phyloP scores from a whole-genome alignment of 2,329 filamentous ascomycete genomes.

The Cryphonectria naterciae region DNA sequence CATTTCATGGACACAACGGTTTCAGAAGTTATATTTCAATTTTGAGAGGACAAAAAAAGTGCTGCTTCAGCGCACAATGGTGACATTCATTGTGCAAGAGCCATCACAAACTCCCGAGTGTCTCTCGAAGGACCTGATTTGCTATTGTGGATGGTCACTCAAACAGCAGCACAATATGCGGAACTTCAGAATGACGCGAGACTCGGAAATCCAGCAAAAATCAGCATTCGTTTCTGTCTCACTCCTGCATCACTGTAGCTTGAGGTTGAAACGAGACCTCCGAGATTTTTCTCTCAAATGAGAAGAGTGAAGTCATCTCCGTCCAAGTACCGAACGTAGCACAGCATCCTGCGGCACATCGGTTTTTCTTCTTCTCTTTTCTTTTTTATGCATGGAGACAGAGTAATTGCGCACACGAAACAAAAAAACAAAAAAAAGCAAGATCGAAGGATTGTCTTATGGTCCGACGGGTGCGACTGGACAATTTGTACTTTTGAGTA shows the following conservation, averaged over 20 bases:
- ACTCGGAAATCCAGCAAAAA: not conserved
- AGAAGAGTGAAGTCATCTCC: not conserved
- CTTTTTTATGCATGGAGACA: not conserved
- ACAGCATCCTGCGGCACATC: conserved; percentile 1
- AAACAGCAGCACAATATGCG: not conserved
- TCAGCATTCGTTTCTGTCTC: not conserved
- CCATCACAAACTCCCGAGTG: not conserved
- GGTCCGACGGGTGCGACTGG: conserved; percentile 25
- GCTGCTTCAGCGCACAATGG: not conserved
- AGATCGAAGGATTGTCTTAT: conserved; percentile 7
- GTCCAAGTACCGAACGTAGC: conserved; percentile 22
- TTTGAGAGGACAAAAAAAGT: not conserved
- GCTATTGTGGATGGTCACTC: not conserved
- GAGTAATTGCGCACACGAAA: not conserved
- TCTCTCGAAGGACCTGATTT: not conserved
- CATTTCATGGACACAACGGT: not conserved
- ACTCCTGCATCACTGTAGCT: not conserved
- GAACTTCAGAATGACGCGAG: not conserved
- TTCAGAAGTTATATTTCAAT: not conserved
- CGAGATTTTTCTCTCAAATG: not conserved
- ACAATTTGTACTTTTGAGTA: conserved; percentile 12
- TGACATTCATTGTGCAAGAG: not conserved
- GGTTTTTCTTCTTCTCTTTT: not conserved
- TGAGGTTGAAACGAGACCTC: not conserved
- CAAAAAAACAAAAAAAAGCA: not conserved